A percentile compares a stretch with the other conserved stretches of the same genome.
Evolutionary conservation across 73 alveolate species (phyloP).

Genomic region (Tetrahymena elliotti): DNA sequence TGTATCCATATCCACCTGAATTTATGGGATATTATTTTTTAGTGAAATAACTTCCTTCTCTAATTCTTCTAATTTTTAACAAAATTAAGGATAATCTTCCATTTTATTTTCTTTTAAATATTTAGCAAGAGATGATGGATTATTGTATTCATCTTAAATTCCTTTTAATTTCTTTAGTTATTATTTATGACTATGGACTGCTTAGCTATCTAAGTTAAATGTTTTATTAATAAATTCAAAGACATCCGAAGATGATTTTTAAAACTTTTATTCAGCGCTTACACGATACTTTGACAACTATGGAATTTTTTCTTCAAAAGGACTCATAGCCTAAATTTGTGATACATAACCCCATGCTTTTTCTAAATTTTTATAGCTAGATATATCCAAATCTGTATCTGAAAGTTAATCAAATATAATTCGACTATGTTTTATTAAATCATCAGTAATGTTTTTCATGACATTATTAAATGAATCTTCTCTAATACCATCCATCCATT

Average conservation of each 20-base stretch:
- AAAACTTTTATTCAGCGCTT: neutral
- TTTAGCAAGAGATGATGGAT: too few relatives aligned
- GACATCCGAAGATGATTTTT: neutral
- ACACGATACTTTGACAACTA: neutral
- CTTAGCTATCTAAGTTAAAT: neutral
- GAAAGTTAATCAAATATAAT: neutral
- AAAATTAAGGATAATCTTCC: too few relatives aligned
- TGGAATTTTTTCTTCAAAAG: neutral
- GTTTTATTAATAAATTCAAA: neutral
- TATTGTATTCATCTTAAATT: too few relatives aligned
- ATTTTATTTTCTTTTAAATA: too few relatives aligned
- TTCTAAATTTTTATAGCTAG: neutral
- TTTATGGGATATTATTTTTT: too few relatives aligned
- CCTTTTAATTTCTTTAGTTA: too few relatives aligned
- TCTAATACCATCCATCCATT: neutral
- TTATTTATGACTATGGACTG: neutral
- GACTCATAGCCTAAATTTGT: neutral
- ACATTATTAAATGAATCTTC: neutral
- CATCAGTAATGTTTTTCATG: neutral
- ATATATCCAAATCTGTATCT: neutral
- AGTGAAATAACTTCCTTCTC: too few relatives aligned
- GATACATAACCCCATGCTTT: neutral
- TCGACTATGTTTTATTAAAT: neutral
- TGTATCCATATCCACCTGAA: too few relatives aligned
- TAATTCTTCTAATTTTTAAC: too few relatives aligned